Percentiles rank a stretch among this genome's conserved stretches.
Conservation (phyloP, 352 stramenopile genomes). For the Thraustochytrium striatum region DNA sequence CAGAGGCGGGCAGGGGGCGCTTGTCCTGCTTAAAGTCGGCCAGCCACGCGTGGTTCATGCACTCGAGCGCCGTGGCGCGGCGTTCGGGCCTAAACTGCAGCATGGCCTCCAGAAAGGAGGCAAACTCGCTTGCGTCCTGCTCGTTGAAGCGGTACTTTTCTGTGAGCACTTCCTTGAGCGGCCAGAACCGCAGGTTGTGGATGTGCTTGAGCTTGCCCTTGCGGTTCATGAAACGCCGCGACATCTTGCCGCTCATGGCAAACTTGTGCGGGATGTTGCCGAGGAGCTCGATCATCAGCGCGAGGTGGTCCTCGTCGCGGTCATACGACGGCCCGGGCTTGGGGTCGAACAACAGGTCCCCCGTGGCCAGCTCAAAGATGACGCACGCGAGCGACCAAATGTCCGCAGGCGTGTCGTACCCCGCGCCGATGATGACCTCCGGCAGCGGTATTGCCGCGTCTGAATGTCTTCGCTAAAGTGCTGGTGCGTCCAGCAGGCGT, state of each 20-base stretch:
- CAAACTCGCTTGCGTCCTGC: slow-evolving; percentile 76
- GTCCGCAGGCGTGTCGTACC: slow-evolving; percentile 96
- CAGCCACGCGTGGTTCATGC: slow-evolving; percentile 90
- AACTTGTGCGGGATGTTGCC: slow-evolving; percentile 92
- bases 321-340: slow-evolving; percentile 84
- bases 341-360: slow-evolving; percentile 98
- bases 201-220: slow-evolving; percentile 97
- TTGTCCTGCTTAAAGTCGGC: no score
- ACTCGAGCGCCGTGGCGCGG: slow-evolving; percentile 84
- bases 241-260: slow-evolving; percentile 77
- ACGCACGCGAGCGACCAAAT: slow-evolving; percentile 93
- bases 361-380: slow-evolving; percentile 97
- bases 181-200: slow-evolving; percentile 95
- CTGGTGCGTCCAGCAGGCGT: slow-evolving; percentile 97
- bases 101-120: slow-evolving; percentile 90
- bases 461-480: slow-evolving; percentile 99
- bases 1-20: not conserved
- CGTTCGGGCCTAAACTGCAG: slow-evolving; percentile 78
- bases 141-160: slow-evolving; percentile 91
- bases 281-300: slow-evolving; percentile 97
- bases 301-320: slow-evolving; percentile 91
- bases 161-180: slow-evolving; percentile 86
- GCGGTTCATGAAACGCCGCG: slow-evolving; percentile 92
- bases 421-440: slow-evolving; percentile 91
- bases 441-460: slow-evolving; percentile 98